Conservation (phyloP, 345 rosid genomes). For the Boechera retrofracta region DNA sequence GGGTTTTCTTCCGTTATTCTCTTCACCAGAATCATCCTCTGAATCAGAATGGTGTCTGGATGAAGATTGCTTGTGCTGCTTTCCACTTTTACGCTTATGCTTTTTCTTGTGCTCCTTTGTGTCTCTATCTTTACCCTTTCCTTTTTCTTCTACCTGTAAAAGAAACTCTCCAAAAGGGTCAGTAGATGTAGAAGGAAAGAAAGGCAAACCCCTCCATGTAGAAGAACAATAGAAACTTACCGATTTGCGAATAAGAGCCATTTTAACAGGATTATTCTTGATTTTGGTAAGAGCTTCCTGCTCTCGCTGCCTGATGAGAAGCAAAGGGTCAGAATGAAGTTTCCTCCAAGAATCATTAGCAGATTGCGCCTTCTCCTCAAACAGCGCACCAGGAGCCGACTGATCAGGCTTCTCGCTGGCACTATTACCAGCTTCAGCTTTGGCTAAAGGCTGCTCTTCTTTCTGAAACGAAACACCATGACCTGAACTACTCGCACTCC, state of each 20-base stretch:
- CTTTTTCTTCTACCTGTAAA: slow-evolving; percentile 57
- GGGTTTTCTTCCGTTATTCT: slow-evolving; percentile 43
- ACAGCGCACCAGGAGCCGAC: slow-evolving; percentile 78
- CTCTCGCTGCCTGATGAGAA: slow-evolving; percentile 90
- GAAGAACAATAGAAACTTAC: slow-evolving; percentile 46
- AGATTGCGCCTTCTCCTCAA: slow-evolving; percentile 83
- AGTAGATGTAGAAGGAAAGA: slow-evolving; percentile 25
- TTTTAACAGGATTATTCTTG: slow-evolving; percentile 94
- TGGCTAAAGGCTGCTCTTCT: slow-evolving; percentile 56
- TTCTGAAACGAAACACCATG: slow-evolving; percentile 75
- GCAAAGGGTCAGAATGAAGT: slow-evolving; percentile 91
- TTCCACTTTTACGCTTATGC: slow-evolving; percentile 47
- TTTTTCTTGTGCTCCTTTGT: slow-evolving; percentile 49
- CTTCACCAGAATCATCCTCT: slow-evolving; percentile 44
- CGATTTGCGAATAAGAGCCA: slow-evolving; percentile 86
- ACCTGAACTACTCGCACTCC: slow-evolving; percentile 51
- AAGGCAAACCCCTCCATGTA: not conserved
- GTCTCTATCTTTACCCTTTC: slow-evolving; percentile 53
- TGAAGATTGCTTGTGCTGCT: slow-evolving; percentile 56
- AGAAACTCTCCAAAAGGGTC: slow-evolving; percentile 24
- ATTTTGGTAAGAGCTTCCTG: slow-evolving; percentile 94
- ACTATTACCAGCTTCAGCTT: slow-evolving; percentile 38
- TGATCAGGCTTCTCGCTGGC: slow-evolving; percentile 48
- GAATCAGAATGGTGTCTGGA: slow-evolving; percentile 46
- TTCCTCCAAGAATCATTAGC: slow-evolving; percentile 94